phyloP scores from a whole-genome alignment of 2,329 filamentous ascomycete species.

The Remersonia thermophila region DNA sequence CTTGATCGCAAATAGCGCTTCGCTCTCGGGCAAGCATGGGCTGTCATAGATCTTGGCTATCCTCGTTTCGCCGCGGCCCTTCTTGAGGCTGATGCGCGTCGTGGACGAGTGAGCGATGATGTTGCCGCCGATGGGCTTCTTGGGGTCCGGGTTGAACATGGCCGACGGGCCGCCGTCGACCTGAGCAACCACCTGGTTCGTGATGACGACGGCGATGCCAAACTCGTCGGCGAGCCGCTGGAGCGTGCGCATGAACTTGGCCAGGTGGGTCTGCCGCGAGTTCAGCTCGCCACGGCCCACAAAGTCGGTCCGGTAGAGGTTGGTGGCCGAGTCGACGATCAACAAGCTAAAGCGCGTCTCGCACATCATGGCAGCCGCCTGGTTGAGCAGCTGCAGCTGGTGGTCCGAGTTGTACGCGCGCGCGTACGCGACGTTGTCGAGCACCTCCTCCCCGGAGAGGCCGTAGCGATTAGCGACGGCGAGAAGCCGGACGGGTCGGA shows the following conservation, averaged over 20 bases:
- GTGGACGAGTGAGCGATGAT: conserved; percentile 98
- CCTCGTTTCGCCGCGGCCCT: conserved; percentile 86
- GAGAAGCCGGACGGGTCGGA: conserved; percentile 79
- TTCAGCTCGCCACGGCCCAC: conserved; percentile 92
- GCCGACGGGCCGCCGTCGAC: conserved; percentile 91
- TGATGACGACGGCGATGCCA: conserved; percentile 95
- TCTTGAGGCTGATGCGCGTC: conserved; percentile 87
- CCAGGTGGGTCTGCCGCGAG: conserved; percentile 78
- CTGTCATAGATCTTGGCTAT: conserved; percentile 99
- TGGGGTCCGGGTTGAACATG: conserved; percentile 99
- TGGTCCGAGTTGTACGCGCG: conserved; percentile 98
- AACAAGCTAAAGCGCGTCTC: conserved; percentile 95
- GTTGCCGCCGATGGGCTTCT: conserved; percentile 97
- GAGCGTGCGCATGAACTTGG: conserved; percentile 77
- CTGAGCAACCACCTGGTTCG: conserved; percentile 96
- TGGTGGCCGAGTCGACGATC: conserved; percentile 90
- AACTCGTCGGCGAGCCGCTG: conserved; percentile 73
- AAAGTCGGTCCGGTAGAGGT: conserved; percentile 93
- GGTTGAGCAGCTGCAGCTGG: conserved; percentile 85
- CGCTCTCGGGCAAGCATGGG: conserved; percentile 89
- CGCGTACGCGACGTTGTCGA: conserved; percentile 97
- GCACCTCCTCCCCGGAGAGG: conserved; percentile 87
- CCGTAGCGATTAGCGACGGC: conserved; percentile 91
- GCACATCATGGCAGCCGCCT: conserved; percentile 98
- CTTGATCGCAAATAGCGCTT: conserved; percentile 91